Evolutionary conservation across 768 basidiomycete species (phyloP).

Genomic region (Amanita rimosa): DNA sequence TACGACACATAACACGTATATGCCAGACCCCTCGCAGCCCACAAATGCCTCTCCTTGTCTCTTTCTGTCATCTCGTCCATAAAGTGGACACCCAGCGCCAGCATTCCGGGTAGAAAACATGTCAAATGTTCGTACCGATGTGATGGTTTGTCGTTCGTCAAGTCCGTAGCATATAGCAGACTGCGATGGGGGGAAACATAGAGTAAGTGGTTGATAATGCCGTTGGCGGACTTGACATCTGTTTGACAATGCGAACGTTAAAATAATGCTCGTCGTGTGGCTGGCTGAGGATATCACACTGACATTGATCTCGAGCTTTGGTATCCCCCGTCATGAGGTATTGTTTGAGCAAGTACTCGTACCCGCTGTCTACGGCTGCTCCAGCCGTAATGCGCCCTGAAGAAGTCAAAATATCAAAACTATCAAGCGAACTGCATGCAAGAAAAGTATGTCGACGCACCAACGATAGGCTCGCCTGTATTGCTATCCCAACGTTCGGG

Average conservation of each 20-base stretch:
- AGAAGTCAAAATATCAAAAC: conserved; percentile 15
- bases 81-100: conserved; percentile 49
- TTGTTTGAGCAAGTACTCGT: conserved; percentile 61
- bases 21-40: conserved; percentile 64
- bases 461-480: conserved; percentile 14
- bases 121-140: conserved; percentile 55
- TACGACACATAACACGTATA: conserved; percentile 60
- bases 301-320: conserved; percentile 41
- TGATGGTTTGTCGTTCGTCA: conserved; percentile 18
- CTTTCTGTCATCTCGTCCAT: conserved; percentile 21
- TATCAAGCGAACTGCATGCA: background rate
- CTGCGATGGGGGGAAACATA: conserved; percentile 44
- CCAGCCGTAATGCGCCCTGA: conserved; percentile 35
- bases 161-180: conserved; percentile 56
- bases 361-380: conserved; percentile 49
- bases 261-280: background rate
- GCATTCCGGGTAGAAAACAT: conserved; percentile 57
- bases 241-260: background rate
- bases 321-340: conserved; percentile 44
- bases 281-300: conserved; percentile 8
- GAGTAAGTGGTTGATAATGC: conserved; percentile 45
- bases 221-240: conserved; percentile 42
- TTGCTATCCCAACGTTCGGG: conserved; percentile 18
- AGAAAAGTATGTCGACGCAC: conserved; percentile 9
- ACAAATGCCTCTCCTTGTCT: conserved; percentile 40